Evolutionary conservation across 139 green algal genomes (phyloP).

Genomic region (Desmodesmus armatus): DNA sequence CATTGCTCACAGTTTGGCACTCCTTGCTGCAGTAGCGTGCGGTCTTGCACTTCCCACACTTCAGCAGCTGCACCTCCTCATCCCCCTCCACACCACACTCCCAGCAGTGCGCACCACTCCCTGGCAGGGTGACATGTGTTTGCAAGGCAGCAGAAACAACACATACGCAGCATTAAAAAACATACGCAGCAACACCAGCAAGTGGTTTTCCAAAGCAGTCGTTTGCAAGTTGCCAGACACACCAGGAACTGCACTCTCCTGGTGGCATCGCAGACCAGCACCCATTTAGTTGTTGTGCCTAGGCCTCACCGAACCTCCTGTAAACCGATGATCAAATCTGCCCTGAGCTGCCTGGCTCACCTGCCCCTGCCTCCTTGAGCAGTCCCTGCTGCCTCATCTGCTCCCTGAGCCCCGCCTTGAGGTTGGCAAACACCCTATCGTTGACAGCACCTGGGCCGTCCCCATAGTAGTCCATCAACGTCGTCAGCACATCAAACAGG

Average conservation of each 20-base stretch:
- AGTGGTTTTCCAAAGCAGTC: too few relatives aligned
- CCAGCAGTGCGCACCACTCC: conserved; percentile 8
- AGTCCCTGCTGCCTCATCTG: not conserved
- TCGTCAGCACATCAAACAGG: not conserved
- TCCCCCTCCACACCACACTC: conserved; percentile 21
- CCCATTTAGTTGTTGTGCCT: not conserved
- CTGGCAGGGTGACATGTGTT: not conserved
- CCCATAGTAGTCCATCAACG: conserved; percentile 18
- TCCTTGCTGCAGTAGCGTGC: conserved; percentile 31
- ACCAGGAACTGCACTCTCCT: not conserved
- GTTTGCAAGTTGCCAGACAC: too few relatives aligned
- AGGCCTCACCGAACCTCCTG: too few relatives aligned
- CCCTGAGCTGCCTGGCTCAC: not conserved
- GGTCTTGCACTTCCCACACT: conserved; percentile 5
- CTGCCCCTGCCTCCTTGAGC: not conserved
- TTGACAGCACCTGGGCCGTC: not conserved
- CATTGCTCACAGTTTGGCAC: too few relatives aligned
- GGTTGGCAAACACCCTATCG: not conserved
- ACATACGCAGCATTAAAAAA: not conserved
- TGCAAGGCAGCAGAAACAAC: not conserved
- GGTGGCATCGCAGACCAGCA: not conserved
- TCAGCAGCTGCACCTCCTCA: conserved; percentile 8
- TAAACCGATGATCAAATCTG: too few relatives aligned
- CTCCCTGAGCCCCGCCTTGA: not conserved
- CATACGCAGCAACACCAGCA: not conserved